phyloP scores from a whole-genome alignment of 2,329 filamentous ascomycete species.

The Curvularia lunata region DNA sequence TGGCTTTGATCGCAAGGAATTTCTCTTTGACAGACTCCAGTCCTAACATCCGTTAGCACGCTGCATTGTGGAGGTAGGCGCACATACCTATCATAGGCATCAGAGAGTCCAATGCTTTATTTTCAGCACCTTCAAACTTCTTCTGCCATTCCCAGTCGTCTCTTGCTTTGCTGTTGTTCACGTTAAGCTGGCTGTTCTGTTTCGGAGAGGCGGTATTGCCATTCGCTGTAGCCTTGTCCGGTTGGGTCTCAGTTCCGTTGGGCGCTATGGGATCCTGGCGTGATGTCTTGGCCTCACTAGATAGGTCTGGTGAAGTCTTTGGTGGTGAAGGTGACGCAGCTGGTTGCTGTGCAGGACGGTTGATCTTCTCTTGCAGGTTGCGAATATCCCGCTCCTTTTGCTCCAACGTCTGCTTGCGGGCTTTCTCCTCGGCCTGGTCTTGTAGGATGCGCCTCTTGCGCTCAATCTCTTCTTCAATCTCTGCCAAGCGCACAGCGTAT shows the following conservation, averaged over 20 bases:
- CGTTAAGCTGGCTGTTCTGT: conserved; percentile 6
- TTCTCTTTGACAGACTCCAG: conserved; percentile 71
- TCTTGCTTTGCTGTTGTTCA: conserved; percentile 35
- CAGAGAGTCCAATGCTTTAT: conserved; percentile 64
- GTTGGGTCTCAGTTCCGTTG: neutral
- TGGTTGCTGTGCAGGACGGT: conserved; percentile 7
- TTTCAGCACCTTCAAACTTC: conserved; percentile 57
- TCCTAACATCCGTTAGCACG: conserved; percentile 19
- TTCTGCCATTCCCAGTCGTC: conserved; percentile 71
- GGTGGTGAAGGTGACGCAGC: conserved; percentile 3
- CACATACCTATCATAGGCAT: conserved; percentile 70
- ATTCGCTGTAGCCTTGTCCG: neutral
- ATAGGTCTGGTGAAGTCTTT: neutral
- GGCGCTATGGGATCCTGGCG: neutral
- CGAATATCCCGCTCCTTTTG: conserved; percentile 58
- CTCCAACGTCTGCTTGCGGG: conserved; percentile 54
- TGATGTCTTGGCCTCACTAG: neutral
- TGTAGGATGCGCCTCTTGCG: conserved; percentile 55
- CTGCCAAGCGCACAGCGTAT: conserved; percentile 56
- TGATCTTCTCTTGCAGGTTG: conserved; percentile 40
- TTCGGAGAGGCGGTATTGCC: neutral
- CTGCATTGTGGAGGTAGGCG: neutral
- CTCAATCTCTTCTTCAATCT: conserved; percentile 62
- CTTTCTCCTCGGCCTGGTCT: conserved; percentile 54
- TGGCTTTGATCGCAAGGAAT: conserved; percentile 68